Base-by-base conservation (phyloP, 805 yeast species). In the Barnettozyma salicaria region DNA sequence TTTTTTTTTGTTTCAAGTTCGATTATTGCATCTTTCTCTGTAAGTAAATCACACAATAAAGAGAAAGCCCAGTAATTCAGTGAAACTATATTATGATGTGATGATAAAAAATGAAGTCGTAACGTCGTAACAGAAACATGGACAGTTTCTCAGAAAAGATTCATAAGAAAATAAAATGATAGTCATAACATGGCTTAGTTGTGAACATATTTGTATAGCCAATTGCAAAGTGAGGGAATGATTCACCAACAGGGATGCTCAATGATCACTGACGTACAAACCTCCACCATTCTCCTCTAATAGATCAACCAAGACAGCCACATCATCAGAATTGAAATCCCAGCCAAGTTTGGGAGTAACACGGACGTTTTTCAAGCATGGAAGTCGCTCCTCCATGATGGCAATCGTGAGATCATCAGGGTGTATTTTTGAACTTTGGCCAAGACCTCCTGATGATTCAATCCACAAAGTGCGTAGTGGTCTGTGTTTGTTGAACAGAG, bases 381-480 rank as follows among this genome's bases (percentile, higher is more conserved):
- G 95, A 13, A 92, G 59, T 48, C 95, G 64, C 8, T 76, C 79
- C 42, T 89, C 96, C 53, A 76, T 70, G 16, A 89, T 61, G 0
- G 97, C 96, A 32, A 88, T 70, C 0, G 92, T 84, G 40, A 92
- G 64, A 57, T 90, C 97, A 48, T 86, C 82, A 0, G 97, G 96
- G 50, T 85, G 86, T 23, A 92, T 63, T 52, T 86, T 86, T 18
- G 80, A 74, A 2, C 87, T 72, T 40, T 89, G 85, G 2, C 97
- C 97, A 41, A 83, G 60, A 63, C 80, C 76, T 2, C 97, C 97
- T 43, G 94, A 80, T 31, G 95, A 80, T 40, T 85, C 90, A 19
- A 92, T 68, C 52, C 76, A 75, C 24, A 92, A 58, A 1, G 76
- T 70, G 36, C 65, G 67, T 42, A 90, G 60, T 1, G 86, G 85